Base-by-base conservation (phyloP, 2,329 filamentous ascomycete species). In the Neoarthrinium moseri region DNA sequence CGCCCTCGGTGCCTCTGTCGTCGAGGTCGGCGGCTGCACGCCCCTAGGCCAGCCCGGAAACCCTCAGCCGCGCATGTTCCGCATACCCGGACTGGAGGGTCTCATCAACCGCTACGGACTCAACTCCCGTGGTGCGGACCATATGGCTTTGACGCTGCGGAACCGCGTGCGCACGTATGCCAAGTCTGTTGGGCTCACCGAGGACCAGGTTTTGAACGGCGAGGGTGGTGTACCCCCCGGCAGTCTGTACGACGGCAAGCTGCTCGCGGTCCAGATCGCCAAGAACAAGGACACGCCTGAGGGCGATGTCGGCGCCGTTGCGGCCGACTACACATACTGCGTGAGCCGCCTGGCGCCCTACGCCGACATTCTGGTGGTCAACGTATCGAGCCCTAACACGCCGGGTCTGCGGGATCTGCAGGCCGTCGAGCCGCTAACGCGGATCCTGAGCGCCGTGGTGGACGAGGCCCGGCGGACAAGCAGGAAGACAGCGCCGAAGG, bases 241-340 rank as follows among this genome's bases (percentile, higher is more conserved):
- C n/a, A 89, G 87, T 66, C 72, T 99, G 56, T 70, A 74, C 12
- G 73, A 83, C 0, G 92, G 91, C 12, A 83, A 86, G 49, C 71
- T 96, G 47, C 75, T 99, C 50, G 86, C 89, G 13, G 91, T 99
- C 15, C 94, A 99, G 70, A 83, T 97, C 33, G 91, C 92, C 42
- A 99, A 99, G 82, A 97, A 97, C 72, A 97, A 96, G 74, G 77
- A 81, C 37, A 99, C 94, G 1, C 83, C 90, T 17, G 91, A 95
- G 62, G 76, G 77, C 38, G 89, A 97, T 61, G 86, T 96, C 49
- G 80, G 86, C 33, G 91, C 91, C 24, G 86, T 97, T 41, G 77
- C 80, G 20, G 81, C 86, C 57, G 82, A 86, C 62, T 96, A 97
- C 62, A 87, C 94, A n/a, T 89, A 87, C 66, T 96, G 92, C 58